Base-by-base conservation (phyloP, 805 yeast genomes). In the Suhomyces prunicola region DNA sequence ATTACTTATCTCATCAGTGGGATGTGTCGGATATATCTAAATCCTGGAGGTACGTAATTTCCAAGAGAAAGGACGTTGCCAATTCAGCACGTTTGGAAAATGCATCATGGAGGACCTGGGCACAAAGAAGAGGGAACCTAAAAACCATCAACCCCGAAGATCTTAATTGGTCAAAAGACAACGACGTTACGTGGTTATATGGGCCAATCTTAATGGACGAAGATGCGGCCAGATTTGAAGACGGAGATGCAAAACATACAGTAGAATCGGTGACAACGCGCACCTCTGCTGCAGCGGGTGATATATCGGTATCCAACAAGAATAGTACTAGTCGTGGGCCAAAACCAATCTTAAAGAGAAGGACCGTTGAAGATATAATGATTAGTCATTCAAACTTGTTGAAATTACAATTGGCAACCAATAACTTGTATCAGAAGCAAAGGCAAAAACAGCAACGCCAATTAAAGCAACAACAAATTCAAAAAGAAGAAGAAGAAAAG, bases 141-240 rank as follows among this genome's bases (percentile, higher is more conserved):
- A 74, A 73, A 76, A 94, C 99, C 0, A 89, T 93, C 6, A 84
- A 92, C 17, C 99, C 99, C 1, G 78, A 58, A 36, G 60, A 83
- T 36, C 88, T 94, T 46, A 93, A 94, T 69, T 94, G 99, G 99
- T 84, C 90, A 44, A 94, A 96, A 71, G 99, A 94, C 63, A 86
- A 87, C 54, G 99, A 94, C 68, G 97, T 94, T 9, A 91, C 97
- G 1, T 94, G 99, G 99, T 80, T 94, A 12, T 94, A 93, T 71
- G 99, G 99, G 1, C 99, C 99, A 0, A 74, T 84, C 23, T 76
- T 82, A 52, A 77, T 76, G 53, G 84, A 80, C 51, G 75, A 72
- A 27, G 70, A 64, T 8, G 27, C 48, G 15, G 29, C 51, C 8
- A 44, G 45, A 15, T 49, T 35, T 24, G 48, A 48, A 10, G 50